Percentiles rank a stretch among this genome's conserved stretches.
Conservation (phyloP, 1,284 basidiomycete genomes). For the Mrakiaceae sp. region DNA sequence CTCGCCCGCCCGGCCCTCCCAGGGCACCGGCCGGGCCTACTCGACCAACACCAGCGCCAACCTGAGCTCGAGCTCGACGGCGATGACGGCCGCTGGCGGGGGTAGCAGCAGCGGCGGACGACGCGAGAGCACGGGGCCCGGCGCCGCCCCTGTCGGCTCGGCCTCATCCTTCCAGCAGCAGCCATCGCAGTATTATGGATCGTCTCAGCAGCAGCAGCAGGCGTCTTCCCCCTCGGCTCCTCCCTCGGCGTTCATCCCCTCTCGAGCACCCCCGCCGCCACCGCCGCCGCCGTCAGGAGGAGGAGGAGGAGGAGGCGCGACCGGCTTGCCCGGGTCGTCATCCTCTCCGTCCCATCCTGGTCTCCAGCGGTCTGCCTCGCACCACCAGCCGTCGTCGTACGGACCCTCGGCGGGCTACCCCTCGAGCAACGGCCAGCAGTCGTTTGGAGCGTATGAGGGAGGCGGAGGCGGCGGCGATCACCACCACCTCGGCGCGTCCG, state of each 20-base stretch:
- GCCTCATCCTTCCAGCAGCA: too few relatives aligned
- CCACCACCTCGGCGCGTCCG: constrained; percentile 42
- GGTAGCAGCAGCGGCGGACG: neutral
- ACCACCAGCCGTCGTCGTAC: neutral
- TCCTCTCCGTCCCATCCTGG: neutral
- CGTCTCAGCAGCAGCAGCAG: neutral
- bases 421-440: constrained; percentile 3
- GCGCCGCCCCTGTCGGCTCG: too few relatives aligned
- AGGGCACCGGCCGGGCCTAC: neutral
- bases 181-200: neutral
- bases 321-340: too few relatives aligned
- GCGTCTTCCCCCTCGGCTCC: neutral
- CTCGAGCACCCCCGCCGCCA: constrained; percentile 9
- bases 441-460: neutral
- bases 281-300: neutral
- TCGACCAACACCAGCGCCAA: neutral
- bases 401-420: neutral
- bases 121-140: too few relatives aligned
- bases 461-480: constrained; percentile 30
- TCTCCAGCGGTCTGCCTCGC: neutral
- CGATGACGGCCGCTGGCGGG: neutral
- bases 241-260: constrained; percentile 10
- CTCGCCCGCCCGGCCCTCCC: neutral
- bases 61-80: neutral
- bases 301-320: too few relatives aligned